A percentile compares a stretch with the other conserved stretches of the same genome.
Conservation (phyloP, 1,284 basidiomycete species). For the Trametes pubescens region DNA sequence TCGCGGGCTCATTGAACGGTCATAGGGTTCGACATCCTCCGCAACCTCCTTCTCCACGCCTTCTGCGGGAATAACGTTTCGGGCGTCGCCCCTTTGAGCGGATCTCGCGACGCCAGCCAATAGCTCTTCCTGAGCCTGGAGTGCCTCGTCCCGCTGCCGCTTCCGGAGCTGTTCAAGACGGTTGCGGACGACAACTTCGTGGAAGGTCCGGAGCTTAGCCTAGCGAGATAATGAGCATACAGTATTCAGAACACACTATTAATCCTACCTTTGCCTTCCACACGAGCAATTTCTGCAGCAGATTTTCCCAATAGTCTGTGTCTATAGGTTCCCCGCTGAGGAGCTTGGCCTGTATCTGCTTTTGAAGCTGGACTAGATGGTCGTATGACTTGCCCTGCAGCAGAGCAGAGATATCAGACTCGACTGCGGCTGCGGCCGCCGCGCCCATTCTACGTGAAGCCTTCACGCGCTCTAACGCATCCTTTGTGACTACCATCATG, state of each 20-base stretch:
- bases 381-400: conserved; percentile 85
- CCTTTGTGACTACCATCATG: conserved; percentile 97
- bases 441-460: conserved; percentile 64
- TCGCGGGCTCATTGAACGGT: conserved; percentile 83
- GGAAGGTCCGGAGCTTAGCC: conserved; percentile 91
- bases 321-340: conserved; percentile 94
- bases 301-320: conserved; percentile 96
- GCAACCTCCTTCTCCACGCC: conserved; percentile 53
- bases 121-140: conserved; percentile 91
- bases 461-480: conserved; percentile 84
- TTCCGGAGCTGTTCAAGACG: conserved; percentile 95
- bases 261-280: conserved; percentile 92
- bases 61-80: conserved; percentile 42
- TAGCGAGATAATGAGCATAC: conserved; percentile 42
- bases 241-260: not conserved
- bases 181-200: conserved; percentile 96
- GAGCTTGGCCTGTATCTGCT: conserved; percentile 88
- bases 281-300: conserved; percentile 93
- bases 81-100: conserved; percentile 53
- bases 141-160: conserved; percentile 93
- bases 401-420: conserved; percentile 78
- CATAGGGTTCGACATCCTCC: conserved; percentile 79
- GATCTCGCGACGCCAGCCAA: conserved; percentile 79
- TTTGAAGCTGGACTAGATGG: conserved; percentile 85
- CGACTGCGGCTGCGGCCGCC: conserved; percentile 80